Conservation (phyloP, 2,329 filamentous ascomycete species). For the Pestalotiopsis sp. region DNA sequence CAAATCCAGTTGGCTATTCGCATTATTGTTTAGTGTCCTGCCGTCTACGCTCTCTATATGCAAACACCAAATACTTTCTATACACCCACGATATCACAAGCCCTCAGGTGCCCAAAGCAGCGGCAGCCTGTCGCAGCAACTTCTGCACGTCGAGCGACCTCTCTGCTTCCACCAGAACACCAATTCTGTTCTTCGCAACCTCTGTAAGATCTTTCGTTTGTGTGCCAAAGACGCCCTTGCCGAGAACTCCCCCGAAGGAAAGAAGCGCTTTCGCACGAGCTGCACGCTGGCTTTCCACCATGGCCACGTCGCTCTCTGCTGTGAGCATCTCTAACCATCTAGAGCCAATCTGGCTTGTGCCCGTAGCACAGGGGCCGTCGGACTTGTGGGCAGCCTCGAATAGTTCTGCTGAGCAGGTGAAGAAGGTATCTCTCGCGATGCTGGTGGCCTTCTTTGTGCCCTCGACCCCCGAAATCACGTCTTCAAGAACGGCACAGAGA, state of each 20-base stretch:
- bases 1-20: no score
- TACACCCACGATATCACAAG: background rate
- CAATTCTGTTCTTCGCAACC: conserved; percentile 35
- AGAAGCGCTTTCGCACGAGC: conserved; percentile 49
- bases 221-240: conserved; percentile 44
- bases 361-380: conserved; percentile 16
- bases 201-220: background rate
- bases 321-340: conserved; percentile 52
- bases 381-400: conserved; percentile 42
- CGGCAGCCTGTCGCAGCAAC: conserved; percentile 40
- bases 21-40: background rate
- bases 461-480: conserved; percentile 42
- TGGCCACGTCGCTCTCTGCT: conserved; percentile 45
- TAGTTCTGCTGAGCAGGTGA: conserved; percentile 49
- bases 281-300: conserved; percentile 55
- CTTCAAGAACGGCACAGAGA: conserved; percentile 40
- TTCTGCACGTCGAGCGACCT: conserved; percentile 49
- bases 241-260: conserved; percentile 44
- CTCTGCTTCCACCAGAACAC: conserved; percentile 40
- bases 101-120: conserved; percentile 26
- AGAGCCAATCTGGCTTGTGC: conserved; percentile 26
- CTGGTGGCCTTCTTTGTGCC: conserved; percentile 34
- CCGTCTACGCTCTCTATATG: conserved; percentile 28
- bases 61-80: conserved; percentile 22
- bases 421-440: conserved; percentile 56